phyloP scores from a whole-genome alignment of 805 yeast species.

The Henningerozyma blattae region DNA sequence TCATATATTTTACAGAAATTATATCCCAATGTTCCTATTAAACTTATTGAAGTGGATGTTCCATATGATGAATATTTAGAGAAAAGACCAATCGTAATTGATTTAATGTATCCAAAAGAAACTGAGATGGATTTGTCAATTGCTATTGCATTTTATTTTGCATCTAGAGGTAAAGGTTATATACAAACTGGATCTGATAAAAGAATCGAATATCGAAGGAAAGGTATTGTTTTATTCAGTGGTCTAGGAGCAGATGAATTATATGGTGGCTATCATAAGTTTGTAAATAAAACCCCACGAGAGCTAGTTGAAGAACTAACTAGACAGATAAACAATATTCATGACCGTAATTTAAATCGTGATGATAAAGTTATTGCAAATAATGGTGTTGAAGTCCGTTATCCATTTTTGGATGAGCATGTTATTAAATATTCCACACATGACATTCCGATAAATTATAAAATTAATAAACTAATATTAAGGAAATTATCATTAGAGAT shows the following conservation, averaged over 20 bases:
- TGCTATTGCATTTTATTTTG: conserved; percentile 91
- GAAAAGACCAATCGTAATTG: conserved; percentile 39
- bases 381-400: conserved; percentile 85
- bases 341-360: conserved; percentile 73
- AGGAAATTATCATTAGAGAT: conserved; percentile 43
- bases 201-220: conserved; percentile 31
- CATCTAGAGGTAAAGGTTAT: conserved; percentile 48
- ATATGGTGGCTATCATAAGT: conserved; percentile 91
- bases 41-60: conserved; percentile 59
- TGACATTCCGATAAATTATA: conserved; percentile 37
- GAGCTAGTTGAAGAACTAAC: conserved; percentile 48
- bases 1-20: conserved; percentile 36
- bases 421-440: conserved; percentile 41
- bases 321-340: conserved; percentile 60
- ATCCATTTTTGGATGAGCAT: conserved; percentile 65
- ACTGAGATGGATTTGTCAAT: conserved; percentile 95
- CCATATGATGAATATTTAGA: conserved; percentile 51
- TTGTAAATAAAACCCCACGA: conserved; percentile 34
- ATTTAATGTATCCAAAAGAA: conserved; percentile 67
- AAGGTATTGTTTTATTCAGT: conserved; percentile 63
- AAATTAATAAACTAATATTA: conserved; percentile 43
- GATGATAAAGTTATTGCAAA: conserved; percentile 80
- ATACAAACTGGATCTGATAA: conserved; percentile 3
- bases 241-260: conserved; percentile 97
- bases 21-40: conserved; percentile 32